These are phyloP conservation scores for Fusarium papillatum DNA, from an alignment of 2,329 filamentous ascomycete genomes.

Conservation along the genomic window DNA sequence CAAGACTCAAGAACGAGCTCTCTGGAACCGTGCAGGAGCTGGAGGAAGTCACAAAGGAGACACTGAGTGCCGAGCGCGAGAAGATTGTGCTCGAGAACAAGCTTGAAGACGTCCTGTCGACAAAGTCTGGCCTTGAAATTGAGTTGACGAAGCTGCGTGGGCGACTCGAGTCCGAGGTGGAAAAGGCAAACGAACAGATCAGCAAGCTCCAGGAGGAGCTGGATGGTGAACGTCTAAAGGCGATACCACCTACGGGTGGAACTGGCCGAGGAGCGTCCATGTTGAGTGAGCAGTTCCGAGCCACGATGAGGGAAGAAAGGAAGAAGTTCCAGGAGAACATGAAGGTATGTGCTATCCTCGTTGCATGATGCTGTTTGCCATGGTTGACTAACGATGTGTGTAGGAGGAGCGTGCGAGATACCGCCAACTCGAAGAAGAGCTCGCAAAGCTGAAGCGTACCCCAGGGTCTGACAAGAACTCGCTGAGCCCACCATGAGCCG, in stretches of 20 bases:
- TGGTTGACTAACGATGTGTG: conserved; percentile 44
- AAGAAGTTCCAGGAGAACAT: conserved; percentile 70
- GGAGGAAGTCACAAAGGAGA: conserved; percentile 67
- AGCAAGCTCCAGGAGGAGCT: conserved; percentile 63
- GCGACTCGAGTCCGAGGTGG: conserved; percentile 57
- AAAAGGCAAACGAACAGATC: conserved; percentile 52
- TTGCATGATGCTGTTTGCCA: background rate
- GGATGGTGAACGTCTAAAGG: conserved; percentile 64
- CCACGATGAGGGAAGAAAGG: conserved; percentile 69
- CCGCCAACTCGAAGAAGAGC: conserved; percentile 65
- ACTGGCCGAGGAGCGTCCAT: conserved; percentile 60
- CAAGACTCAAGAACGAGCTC: conserved; percentile 65
- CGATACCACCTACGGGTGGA: conserved; percentile 49
- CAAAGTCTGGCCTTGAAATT: conserved; percentile 36
- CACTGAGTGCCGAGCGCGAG: conserved; percentile 63
- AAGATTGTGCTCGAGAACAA: conserved; percentile 59
- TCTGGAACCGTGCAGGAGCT: conserved; percentile 64
- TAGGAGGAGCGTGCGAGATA: conserved; percentile 64
- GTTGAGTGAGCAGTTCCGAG: conserved; percentile 69
- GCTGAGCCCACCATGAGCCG: conserved; percentile 53
- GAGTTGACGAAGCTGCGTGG: conserved; percentile 45
- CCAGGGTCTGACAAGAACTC: conserved; percentile 59
- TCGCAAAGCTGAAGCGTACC: conserved; percentile 58
- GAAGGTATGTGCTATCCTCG: conserved; percentile 54
- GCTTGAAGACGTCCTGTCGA: conserved; percentile 42